Conservation (phyloP, 306 rosid genomes). For the Rosa multiflora region DNA sequence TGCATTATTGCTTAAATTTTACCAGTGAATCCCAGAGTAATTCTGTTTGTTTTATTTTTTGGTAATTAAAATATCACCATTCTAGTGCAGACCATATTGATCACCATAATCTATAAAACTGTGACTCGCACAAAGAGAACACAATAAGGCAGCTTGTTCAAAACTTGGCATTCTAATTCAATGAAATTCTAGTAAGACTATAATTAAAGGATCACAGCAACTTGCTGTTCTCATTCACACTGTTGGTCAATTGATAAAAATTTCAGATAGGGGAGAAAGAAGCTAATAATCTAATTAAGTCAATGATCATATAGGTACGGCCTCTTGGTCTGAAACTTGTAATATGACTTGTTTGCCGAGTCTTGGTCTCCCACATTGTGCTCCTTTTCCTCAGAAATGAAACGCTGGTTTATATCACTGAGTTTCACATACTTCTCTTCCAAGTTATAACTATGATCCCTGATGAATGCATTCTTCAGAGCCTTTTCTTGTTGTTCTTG, state of each 20-base stretch:
- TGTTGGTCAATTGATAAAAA: not conserved
- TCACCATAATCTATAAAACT: not conserved
- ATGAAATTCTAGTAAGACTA: not conserved
- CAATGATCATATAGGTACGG: not conserved
- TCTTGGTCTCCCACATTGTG: not conserved
- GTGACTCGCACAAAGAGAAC: not conserved
- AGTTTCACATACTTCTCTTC: not conserved
- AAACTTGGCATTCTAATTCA: not conserved
- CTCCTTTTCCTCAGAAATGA: not conserved
- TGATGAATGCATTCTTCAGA: not conserved
- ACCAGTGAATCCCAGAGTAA: not conserved
- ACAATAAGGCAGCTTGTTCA: not conserved
- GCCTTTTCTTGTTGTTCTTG: not conserved
- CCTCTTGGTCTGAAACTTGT: slow-evolving; percentile 5
- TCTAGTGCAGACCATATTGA: not conserved
- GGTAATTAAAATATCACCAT: not conserved
- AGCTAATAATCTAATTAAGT: not conserved
- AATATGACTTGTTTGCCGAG: not conserved
- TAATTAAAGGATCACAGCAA: not conserved
- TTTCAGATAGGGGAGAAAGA: not conserved
- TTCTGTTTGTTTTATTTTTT: not conserved
- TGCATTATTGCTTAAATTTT: slow-evolving; percentile 1
- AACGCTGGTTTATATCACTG: not conserved
- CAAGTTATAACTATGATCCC: not conserved
- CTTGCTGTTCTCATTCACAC: not conserved